These are phyloP conservation scores for Aspergillus ruber DNA, from an alignment of 2,329 filamentous ascomycete genomes.

Conservation along the genomic window DNA sequence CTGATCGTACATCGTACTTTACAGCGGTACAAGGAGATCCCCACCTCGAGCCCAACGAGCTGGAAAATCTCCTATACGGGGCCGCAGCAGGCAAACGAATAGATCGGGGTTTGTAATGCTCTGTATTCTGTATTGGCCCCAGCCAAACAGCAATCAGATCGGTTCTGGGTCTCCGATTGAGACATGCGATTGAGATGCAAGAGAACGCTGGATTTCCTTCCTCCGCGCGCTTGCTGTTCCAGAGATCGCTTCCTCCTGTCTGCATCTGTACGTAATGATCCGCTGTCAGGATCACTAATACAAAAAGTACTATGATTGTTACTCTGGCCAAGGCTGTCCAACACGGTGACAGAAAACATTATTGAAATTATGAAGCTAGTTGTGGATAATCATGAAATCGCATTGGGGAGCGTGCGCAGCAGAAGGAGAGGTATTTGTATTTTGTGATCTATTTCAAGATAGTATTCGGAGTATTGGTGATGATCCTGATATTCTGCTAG, in stretches of 20 bases:
- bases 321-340: neutral
- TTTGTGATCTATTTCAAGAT: neutral
- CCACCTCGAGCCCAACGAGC: neutral
- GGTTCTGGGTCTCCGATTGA: neutral
- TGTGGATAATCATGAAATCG: too few relatives aligned
- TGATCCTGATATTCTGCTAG: neutral
- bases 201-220: too few relatives aligned
- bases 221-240: too few relatives aligned
- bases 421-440: neutral
- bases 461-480: neutral
- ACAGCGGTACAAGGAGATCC: neutral
- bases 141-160: neutral
- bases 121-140: neutral
- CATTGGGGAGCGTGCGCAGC: neutral
- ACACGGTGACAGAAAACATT: neutral
- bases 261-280: neutral
- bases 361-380: neutral
- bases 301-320: too few relatives aligned
- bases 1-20: neutral
- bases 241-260: neutral
- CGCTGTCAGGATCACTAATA: neutral
- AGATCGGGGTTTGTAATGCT: neutral
- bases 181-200: neutral
- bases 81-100: neutral
- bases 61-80: neutral